Percentiles rank a stretch among this genome's conserved stretches.
phyloP scores from a whole-genome alignment of 2,329 filamentous ascomycete genomes.

The Diaporthe helianthi region DNA sequence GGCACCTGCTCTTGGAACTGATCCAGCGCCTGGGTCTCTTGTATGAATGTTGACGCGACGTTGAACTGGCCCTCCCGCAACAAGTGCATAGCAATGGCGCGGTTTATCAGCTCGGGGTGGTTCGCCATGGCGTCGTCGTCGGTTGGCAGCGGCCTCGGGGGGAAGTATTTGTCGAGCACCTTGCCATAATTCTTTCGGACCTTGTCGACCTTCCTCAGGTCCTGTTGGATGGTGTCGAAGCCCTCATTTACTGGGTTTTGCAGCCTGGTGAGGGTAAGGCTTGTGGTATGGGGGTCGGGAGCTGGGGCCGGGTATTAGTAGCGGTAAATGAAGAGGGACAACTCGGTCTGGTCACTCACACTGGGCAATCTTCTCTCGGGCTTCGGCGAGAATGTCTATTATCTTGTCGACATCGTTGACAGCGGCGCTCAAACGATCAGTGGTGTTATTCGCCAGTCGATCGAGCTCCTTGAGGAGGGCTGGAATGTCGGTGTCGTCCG shows the following conservation, averaged over 20 bases:
- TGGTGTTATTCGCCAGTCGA: conserved; percentile 65
- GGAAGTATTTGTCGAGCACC: conserved; percentile 73
- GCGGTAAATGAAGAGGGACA: conserved; percentile 2
- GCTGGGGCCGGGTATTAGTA: conserved; percentile 39
- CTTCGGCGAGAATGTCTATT: conserved; percentile 76
- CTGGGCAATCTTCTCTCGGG: conserved; percentile 75
- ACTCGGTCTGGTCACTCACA: conserved; percentile 53
- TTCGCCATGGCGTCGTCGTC: conserved; percentile 82
- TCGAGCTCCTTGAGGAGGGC: conserved; percentile 76
- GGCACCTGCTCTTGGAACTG: conserved; percentile 27
- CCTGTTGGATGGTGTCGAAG: conserved; percentile 80
- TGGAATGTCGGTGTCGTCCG: conserved; percentile 49
- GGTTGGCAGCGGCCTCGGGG: conserved; percentile 70
- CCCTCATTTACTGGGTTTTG: conserved; percentile 85
- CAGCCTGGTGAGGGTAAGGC: conserved; percentile 79
- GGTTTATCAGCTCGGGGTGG: conserved; percentile 81
- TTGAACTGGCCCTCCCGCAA: conserved; percentile 92
- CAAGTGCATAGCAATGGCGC: conserved; percentile 95
- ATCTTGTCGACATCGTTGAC: conserved; percentile 83
- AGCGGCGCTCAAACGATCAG: conserved; percentile 72
- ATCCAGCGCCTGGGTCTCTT: conserved; percentile 62
- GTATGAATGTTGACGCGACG: conserved; percentile 84
- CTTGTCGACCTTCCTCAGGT: conserved; percentile 83
- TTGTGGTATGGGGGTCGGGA: conserved; percentile 72
- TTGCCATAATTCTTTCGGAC: conserved; percentile 85